A percentile compares a stretch with the other conserved stretches of the same genome.
These are phyloP conservation scores for Choiromyces venosus DNA, from an alignment of 495 filamentous ascomycete genomes.

Conservation along the genomic window DNA sequence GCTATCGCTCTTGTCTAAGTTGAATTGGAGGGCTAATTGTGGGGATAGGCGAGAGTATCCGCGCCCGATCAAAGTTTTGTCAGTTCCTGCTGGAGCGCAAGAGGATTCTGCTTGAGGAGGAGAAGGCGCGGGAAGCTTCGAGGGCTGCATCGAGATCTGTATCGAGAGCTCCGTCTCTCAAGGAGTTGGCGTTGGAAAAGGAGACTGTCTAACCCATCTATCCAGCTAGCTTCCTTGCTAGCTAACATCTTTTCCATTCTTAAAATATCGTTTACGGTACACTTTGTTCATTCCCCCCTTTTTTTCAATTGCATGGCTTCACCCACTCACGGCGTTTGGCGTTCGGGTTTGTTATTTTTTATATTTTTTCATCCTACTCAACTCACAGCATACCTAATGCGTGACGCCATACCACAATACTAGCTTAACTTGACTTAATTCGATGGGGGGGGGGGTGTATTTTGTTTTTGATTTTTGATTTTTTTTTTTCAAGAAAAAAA, in stretches of 20 bases:
- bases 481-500: too few species aligned
- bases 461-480: too few species aligned
- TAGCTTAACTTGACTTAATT: too few species aligned
- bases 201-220: background rate
- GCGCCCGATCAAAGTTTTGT: conserved; percentile 36
- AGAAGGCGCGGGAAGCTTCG: conserved; percentile 13
- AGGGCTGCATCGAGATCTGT: background rate
- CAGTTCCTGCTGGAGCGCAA: conserved; percentile 39
- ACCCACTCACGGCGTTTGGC: background rate
- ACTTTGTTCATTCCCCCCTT: background rate
- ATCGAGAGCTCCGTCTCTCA: background rate
- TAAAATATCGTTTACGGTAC: background rate
- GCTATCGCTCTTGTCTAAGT: background rate
- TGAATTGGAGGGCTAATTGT: background rate
- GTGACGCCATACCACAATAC: too few species aligned
- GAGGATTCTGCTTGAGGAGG: conserved; percentile 22
- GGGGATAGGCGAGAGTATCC: conserved; percentile 29
- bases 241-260: background rate
- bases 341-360: background rate
- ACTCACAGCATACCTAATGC: too few species aligned
- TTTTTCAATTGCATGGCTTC: background rate
- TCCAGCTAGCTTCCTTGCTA: background rate
- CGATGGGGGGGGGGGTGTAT: too few species aligned
- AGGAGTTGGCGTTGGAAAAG: background rate
- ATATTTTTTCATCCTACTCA: too few species aligned